phyloP scores from a whole-genome alignment of 2,329 filamentous ascomycete species.

The Plenodomus lindquistii region DNA sequence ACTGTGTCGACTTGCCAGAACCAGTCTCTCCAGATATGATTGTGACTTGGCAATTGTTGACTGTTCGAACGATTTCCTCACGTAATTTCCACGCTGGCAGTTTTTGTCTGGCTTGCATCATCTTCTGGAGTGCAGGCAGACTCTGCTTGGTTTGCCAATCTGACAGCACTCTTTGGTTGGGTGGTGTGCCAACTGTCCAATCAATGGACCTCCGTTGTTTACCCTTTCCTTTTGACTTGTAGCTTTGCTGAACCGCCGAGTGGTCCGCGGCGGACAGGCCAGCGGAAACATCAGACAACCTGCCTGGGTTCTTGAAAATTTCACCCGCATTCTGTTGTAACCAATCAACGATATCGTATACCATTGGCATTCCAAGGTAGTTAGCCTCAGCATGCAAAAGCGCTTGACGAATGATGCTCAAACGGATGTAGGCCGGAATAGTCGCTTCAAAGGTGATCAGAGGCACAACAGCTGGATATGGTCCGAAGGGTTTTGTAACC shows the following conservation, averaged over 20 bases:
- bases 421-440: slow-evolving; percentile 88
- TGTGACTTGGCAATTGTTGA: slow-evolving; percentile 80
- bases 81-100: slow-evolving; percentile 88
- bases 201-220: slow-evolving; percentile 58
- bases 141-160: slow-evolving; percentile 73
- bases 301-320: slow-evolving; percentile 85
- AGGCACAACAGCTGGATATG: slow-evolving; percentile 71
- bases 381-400: slow-evolving; percentile 71
- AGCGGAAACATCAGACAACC: slow-evolving; percentile 79
- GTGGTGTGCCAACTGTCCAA: slow-evolving; percentile 62
- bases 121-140: slow-evolving; percentile 68
- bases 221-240: slow-evolving; percentile 22
- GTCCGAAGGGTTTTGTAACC: slow-evolving; percentile 67
- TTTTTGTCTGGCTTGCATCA: slow-evolving; percentile 71
- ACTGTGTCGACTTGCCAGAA: slow-evolving; percentile 95
- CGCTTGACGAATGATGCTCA: slow-evolving; percentile 81
- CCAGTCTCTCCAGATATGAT: slow-evolving; percentile 98
- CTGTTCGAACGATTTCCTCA: slow-evolving; percentile 74
- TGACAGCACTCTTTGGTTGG: slow-evolving; percentile 61
- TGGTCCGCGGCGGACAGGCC: slow-evolving; percentile 62
- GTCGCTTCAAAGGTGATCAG: slow-evolving; percentile 69
- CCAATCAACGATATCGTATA: slow-evolving; percentile 91
- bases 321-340: slow-evolving; percentile 78
- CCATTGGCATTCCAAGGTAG: slow-evolving; percentile 82
- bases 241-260: slow-evolving; percentile 23